phyloP scores from a whole-genome alignment of 345 rosid genomes.

The Boechera stricta region DNA sequence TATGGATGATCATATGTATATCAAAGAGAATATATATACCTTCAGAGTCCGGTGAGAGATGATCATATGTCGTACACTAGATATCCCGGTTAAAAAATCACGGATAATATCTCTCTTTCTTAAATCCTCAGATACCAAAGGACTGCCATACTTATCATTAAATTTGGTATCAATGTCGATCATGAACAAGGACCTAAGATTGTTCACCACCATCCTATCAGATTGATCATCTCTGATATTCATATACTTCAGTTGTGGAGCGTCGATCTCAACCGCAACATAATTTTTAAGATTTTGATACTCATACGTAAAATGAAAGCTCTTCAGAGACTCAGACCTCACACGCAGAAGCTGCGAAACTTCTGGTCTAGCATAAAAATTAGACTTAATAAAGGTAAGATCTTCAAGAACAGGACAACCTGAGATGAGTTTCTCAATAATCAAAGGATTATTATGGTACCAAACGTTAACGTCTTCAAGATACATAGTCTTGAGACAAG shows the following conservation, averaged over 20 bases:
- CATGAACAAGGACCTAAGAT: background rate
- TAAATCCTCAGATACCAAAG: background rate
- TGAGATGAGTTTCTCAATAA: background rate
- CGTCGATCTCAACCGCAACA: background rate
- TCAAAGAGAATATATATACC: background rate
- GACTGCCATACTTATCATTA: background rate
- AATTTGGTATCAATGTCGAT: background rate
- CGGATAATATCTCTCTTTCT: background rate
- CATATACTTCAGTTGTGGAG: background rate
- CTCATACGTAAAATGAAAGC: no score
- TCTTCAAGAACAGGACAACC: conserved; percentile 7
- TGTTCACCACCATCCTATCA: background rate
- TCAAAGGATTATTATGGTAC: background rate
- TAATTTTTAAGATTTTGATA: background rate
- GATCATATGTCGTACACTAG: background rate
- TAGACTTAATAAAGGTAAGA: background rate
- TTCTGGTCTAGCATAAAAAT: no score
- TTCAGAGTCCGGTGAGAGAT: background rate
- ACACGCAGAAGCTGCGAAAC: no score
- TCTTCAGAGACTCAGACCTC: no score
- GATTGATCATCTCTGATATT: background rate
- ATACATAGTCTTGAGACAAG: background rate
- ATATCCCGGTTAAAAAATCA: background rate
- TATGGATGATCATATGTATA: background rate
- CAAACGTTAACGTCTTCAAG: background rate